Percentiles rank a stretch among this genome's conserved stretches.
Conservation (phyloP, 768 basidiomycete genomes). For the Lentinula guzmanii region DNA sequence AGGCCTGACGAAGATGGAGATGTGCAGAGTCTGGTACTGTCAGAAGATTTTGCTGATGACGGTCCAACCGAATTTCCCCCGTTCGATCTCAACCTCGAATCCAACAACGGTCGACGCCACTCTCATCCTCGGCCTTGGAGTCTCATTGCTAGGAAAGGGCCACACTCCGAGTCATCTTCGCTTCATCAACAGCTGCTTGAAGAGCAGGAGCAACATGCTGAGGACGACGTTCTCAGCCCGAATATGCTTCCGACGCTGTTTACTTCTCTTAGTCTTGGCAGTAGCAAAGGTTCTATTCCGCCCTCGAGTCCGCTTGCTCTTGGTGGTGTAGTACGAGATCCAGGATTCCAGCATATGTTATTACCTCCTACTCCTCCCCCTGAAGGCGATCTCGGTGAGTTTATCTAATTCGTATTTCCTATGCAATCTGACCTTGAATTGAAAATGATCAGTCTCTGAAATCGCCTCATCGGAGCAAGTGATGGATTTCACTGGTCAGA, state of each 20-base stretch:
- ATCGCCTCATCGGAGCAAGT: background rate
- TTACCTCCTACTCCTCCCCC: conserved; percentile 4
- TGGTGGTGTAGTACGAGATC: background rate
- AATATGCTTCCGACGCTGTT: conserved; percentile 30
- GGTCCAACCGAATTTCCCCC: background rate
- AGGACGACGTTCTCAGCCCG: conserved; percentile 24
- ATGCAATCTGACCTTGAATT: background rate
- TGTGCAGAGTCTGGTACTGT: background rate
- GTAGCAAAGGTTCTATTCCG: conserved; percentile 1
- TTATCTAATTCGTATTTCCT: background rate
- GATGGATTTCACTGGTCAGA: conserved; percentile 8
- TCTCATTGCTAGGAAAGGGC: conserved; percentile 29
- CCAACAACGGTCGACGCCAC: conserved; percentile 13
- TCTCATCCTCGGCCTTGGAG: conserved; percentile 31
- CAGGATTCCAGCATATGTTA: background rate
- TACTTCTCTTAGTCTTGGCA: conserved; percentile 5
- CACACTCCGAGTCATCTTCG: conserved; percentile 30
- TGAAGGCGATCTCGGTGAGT: conserved; percentile 1
- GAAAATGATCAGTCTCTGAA: background rate
- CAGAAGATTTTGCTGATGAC: background rate
- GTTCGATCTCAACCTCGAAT: background rate
- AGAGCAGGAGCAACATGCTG: conserved; percentile 11
- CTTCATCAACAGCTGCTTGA: conserved; percentile 19
- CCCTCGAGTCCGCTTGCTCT: background rate
- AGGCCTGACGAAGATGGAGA: conserved; percentile 13